A percentile compares a stretch with the other conserved stretches of the same genome.
phyloP scores from a whole-genome alignment of 2,329 filamentous ascomycete species.

The Neofusicoccum kwambonambiense region DNA sequence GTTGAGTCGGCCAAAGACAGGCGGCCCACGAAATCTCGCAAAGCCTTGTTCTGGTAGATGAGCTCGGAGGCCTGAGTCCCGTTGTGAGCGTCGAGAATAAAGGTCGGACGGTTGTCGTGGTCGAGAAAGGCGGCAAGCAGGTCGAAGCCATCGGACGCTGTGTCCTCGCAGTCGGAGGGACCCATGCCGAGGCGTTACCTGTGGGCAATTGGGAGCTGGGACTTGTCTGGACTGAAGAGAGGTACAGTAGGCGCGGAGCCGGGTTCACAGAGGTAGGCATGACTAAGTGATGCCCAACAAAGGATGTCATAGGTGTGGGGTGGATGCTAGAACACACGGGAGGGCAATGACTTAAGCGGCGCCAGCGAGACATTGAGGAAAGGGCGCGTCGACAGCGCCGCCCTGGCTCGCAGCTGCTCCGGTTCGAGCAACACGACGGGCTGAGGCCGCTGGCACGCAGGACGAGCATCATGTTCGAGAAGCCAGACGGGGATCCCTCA shows the following conservation, averaged over 20 bases:
- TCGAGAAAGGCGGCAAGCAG: slow-evolving; percentile 11
- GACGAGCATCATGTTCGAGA: too few species aligned
- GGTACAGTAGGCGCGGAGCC: background rate
- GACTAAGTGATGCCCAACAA: background rate
- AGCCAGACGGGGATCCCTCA: too few species aligned
- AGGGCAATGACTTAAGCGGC: too few species aligned
- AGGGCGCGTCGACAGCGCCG: too few species aligned
- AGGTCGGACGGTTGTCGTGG: slow-evolving; percentile 8
- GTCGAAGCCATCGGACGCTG: background rate
- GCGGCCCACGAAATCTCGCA: slow-evolving; percentile 1
- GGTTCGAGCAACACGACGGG: too few species aligned
- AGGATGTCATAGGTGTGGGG: background rate
- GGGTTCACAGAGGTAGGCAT: background rate
- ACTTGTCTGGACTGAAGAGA: background rate
- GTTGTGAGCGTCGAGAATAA: slow-evolving; percentile 14
- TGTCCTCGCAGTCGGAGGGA: background rate
- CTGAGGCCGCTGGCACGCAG: too few species aligned
- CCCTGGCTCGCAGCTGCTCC: too few species aligned
- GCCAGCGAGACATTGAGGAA: background rate
- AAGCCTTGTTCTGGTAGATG: slow-evolving; percentile 3
- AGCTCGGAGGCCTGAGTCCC: background rate
- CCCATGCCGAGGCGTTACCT: background rate
- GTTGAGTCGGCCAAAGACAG: background rate
- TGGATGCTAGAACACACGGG: too few species aligned
- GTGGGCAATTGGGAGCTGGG: background rate